phyloP scores from a whole-genome alignment of 768 basidiomycete species.

The Termitomyces sp. region DNA sequence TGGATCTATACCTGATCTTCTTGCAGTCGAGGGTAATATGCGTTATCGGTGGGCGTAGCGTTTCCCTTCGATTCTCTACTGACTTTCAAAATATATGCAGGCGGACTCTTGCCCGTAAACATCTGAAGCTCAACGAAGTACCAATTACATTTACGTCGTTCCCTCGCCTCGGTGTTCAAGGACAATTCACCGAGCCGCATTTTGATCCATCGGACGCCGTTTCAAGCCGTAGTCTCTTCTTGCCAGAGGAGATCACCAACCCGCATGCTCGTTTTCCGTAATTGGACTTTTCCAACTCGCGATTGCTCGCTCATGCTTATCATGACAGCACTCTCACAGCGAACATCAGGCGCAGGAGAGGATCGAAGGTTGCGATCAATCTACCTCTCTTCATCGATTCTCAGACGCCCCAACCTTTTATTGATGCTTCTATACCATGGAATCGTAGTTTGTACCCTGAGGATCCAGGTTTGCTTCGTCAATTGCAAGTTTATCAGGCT shows the following conservation, averaged over 20 bases:
- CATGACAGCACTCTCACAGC: conserved; percentile 84
- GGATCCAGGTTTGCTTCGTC: conserved; percentile 58
- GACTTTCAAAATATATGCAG: conserved; percentile 30
- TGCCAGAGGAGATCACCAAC: conserved; percentile 94
- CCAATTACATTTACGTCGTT: conserved; percentile 95
- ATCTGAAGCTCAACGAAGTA: conserved; percentile 81
- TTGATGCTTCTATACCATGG: conserved; percentile 91
- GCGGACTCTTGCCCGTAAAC: conserved; percentile 76
- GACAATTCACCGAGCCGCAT: conserved; percentile 90
- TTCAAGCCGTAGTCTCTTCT: conserved; percentile 90
- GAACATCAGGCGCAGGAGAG: conserved; percentile 86
- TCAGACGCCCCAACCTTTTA: conserved; percentile 82
- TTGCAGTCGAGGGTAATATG: conserved; percentile 94
- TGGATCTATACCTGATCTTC: conserved; percentile 77
- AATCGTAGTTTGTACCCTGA: conserved; percentile 79
- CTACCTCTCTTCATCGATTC: conserved; percentile 88
- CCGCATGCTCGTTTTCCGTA: conserved; percentile 98
- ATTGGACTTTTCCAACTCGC: conserved; percentile 8
- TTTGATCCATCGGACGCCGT: conserved; percentile 67
- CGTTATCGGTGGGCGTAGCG: conserved; percentile 62
- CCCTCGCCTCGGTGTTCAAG: conserved; percentile 84
- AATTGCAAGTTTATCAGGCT: conserved; percentile 8
- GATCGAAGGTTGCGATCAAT: conserved; percentile 93
- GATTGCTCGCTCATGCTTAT: conserved; percentile 8
- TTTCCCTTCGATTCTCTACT: background rate